Percentiles rank a stretch among this genome's conserved stretches.
Evolutionary conservation across 805 yeast genomes (phyloP).

Genomic region (Candida nemodendra): DNA sequence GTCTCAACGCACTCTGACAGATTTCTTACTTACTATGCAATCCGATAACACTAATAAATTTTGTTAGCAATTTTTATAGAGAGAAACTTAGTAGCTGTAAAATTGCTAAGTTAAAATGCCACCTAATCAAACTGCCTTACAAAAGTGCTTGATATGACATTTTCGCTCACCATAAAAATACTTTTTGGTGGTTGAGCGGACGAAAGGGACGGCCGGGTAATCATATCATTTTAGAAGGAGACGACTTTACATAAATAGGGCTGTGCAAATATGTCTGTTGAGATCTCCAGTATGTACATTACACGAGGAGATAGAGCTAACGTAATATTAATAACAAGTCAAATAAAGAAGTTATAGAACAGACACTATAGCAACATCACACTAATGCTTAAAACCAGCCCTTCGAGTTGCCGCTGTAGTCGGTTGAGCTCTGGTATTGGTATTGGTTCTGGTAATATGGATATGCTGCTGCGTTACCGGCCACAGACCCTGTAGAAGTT

Average conservation of each 20-base stretch:
- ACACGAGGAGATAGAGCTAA: too few species aligned
- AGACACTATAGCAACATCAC: background rate
- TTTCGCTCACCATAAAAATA: conserved; percentile 4
- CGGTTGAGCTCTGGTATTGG: conserved; percentile 22
- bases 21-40: conserved; percentile 12
- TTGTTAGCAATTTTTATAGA: conserved; percentile 9
- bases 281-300: too few species aligned
- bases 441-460: conserved; percentile 27
- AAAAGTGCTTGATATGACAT: conserved; percentile 10
- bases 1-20: background rate
- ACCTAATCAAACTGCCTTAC: conserved; percentile 7
- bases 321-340: conserved; percentile 5
- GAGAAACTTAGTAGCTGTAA: conserved; percentile 7
- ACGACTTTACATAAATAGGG: background rate
- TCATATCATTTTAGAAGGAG: background rate
- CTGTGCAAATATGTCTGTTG: too few species aligned
- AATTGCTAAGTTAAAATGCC: conserved; percentile 4
- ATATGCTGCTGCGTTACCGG: conserved; percentile 17
- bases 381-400: conserved; percentile 22
- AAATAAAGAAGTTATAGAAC: conserved; percentile 2
- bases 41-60: conserved; percentile 9
- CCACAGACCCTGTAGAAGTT: conserved; percentile 6
- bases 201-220: conserved; percentile 9
- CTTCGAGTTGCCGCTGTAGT: conserved; percentile 23
- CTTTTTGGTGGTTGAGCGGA: conserved; percentile 7